Conservation (phyloP, 2,329 filamentous ascomycete species). For the Verticillium klebahnii region DNA sequence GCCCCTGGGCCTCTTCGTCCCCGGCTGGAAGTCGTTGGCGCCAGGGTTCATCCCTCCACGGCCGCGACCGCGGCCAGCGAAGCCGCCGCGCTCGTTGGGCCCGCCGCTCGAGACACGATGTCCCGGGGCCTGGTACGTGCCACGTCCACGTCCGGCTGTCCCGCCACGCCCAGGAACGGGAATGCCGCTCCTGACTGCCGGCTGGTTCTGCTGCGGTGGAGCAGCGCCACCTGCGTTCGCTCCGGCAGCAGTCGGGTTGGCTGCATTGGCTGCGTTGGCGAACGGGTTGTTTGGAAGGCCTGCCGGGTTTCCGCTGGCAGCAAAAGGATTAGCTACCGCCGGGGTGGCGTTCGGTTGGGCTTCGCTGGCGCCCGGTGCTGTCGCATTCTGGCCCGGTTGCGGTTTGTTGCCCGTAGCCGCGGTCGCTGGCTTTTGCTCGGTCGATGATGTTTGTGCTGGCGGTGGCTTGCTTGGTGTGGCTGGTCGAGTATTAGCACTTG, state of each 20-base stretch:
- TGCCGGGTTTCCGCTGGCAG: neutral
- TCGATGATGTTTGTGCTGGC: neutral
- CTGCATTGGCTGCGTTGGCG: neutral
- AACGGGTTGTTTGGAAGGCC: constrained; percentile 8
- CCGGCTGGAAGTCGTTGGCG: constrained; percentile 52
- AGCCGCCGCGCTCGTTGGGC: constrained; percentile 25
- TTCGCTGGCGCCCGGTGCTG: neutral
- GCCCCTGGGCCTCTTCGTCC: constrained; percentile 53
- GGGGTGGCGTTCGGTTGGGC: neutral
- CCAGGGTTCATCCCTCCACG: constrained; percentile 38
- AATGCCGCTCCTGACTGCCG: constrained; percentile 21
- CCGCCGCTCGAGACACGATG: constrained; percentile 28
- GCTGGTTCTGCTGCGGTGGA: constrained; percentile 19
- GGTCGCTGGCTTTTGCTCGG: neutral
- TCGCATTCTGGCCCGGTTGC: constrained; percentile 7
- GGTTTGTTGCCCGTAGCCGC: constrained; percentile 4
- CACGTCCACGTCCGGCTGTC: constrained; percentile 25
- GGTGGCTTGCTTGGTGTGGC: constrained; percentile 6
- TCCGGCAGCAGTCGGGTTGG: constrained; percentile 1
- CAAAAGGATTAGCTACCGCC: neutral
- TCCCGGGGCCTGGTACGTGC: constrained; percentile 32
- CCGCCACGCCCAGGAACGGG: constrained; percentile 37
- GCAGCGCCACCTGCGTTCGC: constrained; percentile 16
- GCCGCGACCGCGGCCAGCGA: constrained; percentile 26
- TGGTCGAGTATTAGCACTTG: neutral